Evolutionary conservation across 306 rosid species (phyloP), one percentile per base, ranked within the genome.

Genomic region (Vachellia pachyceras): DNA sequence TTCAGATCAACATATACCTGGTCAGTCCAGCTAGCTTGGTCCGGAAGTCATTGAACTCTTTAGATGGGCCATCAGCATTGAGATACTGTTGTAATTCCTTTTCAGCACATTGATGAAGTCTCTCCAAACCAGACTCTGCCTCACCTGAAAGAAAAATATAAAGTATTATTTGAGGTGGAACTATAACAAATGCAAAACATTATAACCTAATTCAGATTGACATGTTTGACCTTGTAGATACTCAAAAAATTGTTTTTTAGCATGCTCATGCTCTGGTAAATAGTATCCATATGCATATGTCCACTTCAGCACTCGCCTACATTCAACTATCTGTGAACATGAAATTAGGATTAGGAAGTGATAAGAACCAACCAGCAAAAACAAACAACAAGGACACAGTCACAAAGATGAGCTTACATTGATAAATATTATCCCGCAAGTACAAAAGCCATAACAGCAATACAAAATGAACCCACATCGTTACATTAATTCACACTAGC

Each of bases 251-350:
- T 88, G 89, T 58, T 89, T 93, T 82, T 88, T 93, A 13, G 91
- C 96, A 52, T 86, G 88, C 74, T 93, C 96, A 72, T 78, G 86
- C 85, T 95, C 99, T 0, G 92, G 94, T 79, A 95, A 87, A 83
- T 95, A 95, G 85, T 60, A 95, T 18, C 99, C 99, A 84, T 95
- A 95, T 10, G 99, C 97, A 86, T 95, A 95, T 0, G 99, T 95
- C 99, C 99, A 95, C 83, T 95, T 95, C 78, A 95, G 91, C 60
- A 93, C 99, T 80, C 99, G 86, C 79, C 99, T 91, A 78, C 99
- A 95, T 84, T 95, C 99, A 65, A 95, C 99, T 68, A 95, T 95
- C 99, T 95, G 94, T 79, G 74, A 84, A 80, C 50, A 36, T 35
- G 49, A 68, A 64, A 54, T 52, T 3, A 57, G 65, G 36, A 58